A percentile compares a stretch with the other conserved stretches of the same genome.
These are phyloP conservation scores for Phaffomyces thermotolerans DNA, from an alignment of 805 yeast genomes.

Conservation along the genomic window DNA sequence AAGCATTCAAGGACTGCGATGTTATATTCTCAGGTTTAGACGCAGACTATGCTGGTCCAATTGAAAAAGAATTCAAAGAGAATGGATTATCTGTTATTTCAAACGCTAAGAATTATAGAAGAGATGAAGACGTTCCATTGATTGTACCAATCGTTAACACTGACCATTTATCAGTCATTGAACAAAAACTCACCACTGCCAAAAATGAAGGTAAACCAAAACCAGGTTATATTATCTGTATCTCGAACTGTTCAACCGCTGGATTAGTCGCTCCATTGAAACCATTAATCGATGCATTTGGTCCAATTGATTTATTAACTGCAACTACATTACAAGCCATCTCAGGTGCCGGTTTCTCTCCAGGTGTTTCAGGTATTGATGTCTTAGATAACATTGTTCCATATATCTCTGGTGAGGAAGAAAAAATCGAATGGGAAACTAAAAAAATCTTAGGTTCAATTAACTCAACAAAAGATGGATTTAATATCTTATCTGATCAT, in stretches of 20 bases:
- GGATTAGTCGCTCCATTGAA: conserved; percentile 95
- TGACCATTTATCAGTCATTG: conserved; percentile 75
- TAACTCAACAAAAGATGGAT: conserved; percentile 43
- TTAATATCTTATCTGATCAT: conserved; percentile 52
- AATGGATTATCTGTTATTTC: conserved; percentile 82
- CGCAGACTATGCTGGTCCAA: conserved; percentile 86
- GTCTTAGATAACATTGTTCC: conserved; percentile 93
- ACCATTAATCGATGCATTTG: conserved; percentile 85
- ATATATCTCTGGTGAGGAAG: conserved; percentile 94
- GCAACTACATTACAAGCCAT: conserved; percentile 95
- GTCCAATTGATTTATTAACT: conserved; percentile 81
- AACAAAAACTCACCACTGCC: conserved; percentile 47
- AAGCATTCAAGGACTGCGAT: conserved; percentile 80
- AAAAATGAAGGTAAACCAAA: conserved; percentile 45
- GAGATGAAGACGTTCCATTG: conserved; percentile 80
- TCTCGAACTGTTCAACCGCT: conserved; percentile 97
- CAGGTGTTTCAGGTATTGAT: conserved; percentile 95
- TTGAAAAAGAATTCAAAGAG: conserved; percentile 78
- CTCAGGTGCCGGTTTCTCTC: conserved; percentile 97
- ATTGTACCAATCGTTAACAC: conserved; percentile 94
- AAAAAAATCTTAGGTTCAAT: conserved; percentile 79
- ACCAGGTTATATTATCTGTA: conserved; percentile 86
- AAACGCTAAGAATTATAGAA: conserved; percentile 94
- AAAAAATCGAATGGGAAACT: conserved; percentile 97
- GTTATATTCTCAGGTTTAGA: conserved; percentile 93